These are phyloP conservation scores for Petasospora rhodanensis DNA, from an alignment of 1,139 yeast species.

Conservation along the genomic window DNA sequence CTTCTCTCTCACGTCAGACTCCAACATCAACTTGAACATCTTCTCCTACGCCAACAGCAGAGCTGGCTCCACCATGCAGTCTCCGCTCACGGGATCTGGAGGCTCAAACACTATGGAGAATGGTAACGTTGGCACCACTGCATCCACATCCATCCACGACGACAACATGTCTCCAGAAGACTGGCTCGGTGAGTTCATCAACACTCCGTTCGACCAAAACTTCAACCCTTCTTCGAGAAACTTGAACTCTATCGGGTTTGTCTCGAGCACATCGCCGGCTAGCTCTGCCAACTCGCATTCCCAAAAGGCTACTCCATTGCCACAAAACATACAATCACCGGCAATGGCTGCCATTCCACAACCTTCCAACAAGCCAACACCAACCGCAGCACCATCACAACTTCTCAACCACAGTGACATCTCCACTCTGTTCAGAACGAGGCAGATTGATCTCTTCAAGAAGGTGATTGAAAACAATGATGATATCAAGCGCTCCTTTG, in stretches of 20 bases:
- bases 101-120: slow-evolving; percentile 4
- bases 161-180: slow-evolving; percentile 34
- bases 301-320: neutral
- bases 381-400: neutral
- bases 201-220: slow-evolving; percentile 54
- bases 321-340: neutral
- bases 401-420: slow-evolving; percentile 31
- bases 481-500: slow-evolving; percentile 8
- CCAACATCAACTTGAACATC: slow-evolving; percentile 17
- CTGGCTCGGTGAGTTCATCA: slow-evolving; percentile 66
- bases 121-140: slow-evolving; percentile 12
- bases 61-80: slow-evolving; percentile 9
- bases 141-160: slow-evolving; percentile 16
- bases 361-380: too few species aligned
- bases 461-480: slow-evolving; percentile 30
- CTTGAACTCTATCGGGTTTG: slow-evolving; percentile 60
- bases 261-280: slow-evolving; percentile 29
- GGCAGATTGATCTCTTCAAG: slow-evolving; percentile 57
- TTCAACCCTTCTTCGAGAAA: slow-evolving; percentile 29
- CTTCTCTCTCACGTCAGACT: slow-evolving; percentile 18
- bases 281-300: slow-evolving; percentile 10
- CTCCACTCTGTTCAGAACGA: slow-evolving; percentile 49
- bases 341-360: too few species aligned
- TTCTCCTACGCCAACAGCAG: slow-evolving; percentile 16
- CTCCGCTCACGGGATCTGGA: slow-evolving; percentile 11